Conservation (phyloP, 1,139 yeast genomes). For the Kurtzmaniella quercitrusa region DNA sequence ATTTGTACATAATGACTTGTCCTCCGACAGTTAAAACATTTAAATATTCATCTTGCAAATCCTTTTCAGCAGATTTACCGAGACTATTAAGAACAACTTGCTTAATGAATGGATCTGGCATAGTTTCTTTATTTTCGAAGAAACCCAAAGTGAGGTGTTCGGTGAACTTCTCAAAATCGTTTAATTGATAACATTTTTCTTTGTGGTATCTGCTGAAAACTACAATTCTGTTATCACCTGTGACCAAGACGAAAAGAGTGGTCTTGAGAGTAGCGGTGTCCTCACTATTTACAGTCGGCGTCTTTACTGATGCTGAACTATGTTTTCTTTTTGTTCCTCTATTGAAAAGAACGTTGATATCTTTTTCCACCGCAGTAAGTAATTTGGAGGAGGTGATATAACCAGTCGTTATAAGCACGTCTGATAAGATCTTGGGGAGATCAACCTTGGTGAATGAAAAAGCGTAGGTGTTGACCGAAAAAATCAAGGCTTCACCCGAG, state of each 20-base stretch:
- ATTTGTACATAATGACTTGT: constrained; percentile 65
- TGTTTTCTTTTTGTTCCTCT: constrained; percentile 32
- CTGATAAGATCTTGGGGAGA: constrained; percentile 51
- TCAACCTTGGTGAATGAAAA: constrained; percentile 33
- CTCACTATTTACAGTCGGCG: constrained; percentile 12
- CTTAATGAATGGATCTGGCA: constrained; percentile 73
- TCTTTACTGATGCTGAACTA: constrained; percentile 8
- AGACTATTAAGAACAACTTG: constrained; percentile 63
- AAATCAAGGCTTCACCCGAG: constrained; percentile 54
- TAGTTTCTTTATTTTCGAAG: constrained; percentile 55
- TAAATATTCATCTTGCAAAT: constrained; percentile 52
- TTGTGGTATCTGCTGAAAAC: constrained; percentile 62
- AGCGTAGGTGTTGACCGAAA: constrained; percentile 39
- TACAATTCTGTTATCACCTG: constrained; percentile 72
- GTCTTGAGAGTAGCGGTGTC: constrained; percentile 28
- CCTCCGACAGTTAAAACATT: constrained; percentile 77
- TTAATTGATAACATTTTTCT: constrained; percentile 62
- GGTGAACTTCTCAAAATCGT: constrained; percentile 54
- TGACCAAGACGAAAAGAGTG: constrained; percentile 60
- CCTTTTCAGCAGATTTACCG: constrained; percentile 49
- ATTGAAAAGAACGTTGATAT: constrained; percentile 28
- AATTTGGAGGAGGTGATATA: constrained; percentile 50
- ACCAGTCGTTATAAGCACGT: constrained; percentile 66
- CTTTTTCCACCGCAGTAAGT: constrained; percentile 40
- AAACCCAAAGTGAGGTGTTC: constrained; percentile 50